These are phyloP conservation scores for Juglanconis juglandina DNA, from an alignment of 2,329 filamentous ascomycete species.

Conservation along the genomic window DNA sequence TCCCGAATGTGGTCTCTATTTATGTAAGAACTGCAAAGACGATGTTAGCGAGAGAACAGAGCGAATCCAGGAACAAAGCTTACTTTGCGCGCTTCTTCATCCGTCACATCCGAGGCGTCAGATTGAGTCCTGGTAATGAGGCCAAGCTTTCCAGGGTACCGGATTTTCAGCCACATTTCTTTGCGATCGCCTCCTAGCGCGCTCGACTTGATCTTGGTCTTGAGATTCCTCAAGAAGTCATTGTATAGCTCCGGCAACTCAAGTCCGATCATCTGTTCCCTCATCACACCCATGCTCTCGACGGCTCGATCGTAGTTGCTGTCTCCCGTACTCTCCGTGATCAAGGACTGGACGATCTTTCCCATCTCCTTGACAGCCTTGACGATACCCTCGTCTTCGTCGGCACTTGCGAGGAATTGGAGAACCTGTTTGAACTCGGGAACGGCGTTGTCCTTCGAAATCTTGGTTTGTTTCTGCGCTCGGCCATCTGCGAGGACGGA, in stretches of 20 bases:
- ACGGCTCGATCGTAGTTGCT: conserved; percentile 69
- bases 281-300: conserved; percentile 74
- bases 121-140: conserved; percentile 65
- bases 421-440: conserved; percentile 87
- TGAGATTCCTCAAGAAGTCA: conserved; percentile 65
- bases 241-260: conserved; percentile 80
- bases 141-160: conserved; percentile 60
- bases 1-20: not conserved
- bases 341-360: conserved; percentile 63
- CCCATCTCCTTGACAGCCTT: conserved; percentile 73
- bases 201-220: conserved; percentile 65
- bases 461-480: conserved; percentile 26
- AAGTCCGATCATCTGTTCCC: conserved; percentile 69
- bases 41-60: not conserved
- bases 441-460: conserved; percentile 69
- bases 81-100: conserved; percentile 68
- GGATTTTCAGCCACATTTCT: conserved; percentile 78
- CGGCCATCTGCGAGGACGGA: conserved; percentile 58
- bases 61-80: not conserved
- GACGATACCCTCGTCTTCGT: conserved; percentile 60
- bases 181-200: conserved; percentile 72
- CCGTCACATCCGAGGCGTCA: conserved; percentile 62
- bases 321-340: conserved; percentile 72
- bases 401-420: conserved; percentile 32
- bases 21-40: not conserved